These are phyloP conservation scores for Aureobasidium sp. DNA, from an alignment of 2,329 filamentous ascomycete genomes.

Conservation along the genomic window DNA sequence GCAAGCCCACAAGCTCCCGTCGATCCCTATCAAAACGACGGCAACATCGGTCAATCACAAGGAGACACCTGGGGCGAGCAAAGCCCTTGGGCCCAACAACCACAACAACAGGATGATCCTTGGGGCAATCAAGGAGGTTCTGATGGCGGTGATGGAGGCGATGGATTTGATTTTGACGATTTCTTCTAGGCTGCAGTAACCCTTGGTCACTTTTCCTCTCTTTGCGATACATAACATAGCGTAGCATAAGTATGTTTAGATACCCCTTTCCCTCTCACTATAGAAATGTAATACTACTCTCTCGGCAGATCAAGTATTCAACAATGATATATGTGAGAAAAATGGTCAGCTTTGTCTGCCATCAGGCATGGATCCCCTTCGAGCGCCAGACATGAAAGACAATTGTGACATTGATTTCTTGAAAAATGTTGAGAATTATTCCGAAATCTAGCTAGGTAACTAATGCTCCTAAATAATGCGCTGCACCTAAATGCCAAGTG, in stretches of 20 bases:
- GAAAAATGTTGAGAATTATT: too few species aligned
- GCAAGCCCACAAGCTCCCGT: constrained; percentile 22
- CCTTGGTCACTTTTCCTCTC: not conserved
- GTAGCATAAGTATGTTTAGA: not conserved
- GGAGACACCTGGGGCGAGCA: constrained; percentile 13
- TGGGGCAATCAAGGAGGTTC: constrained; percentile 15
- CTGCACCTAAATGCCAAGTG: too few species aligned
- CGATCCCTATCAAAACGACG: constrained; percentile 20
- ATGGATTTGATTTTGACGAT: constrained; percentile 17
- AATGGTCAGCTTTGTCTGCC: too few species aligned
- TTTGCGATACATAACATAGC: not conserved
- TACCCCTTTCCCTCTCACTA: not conserved
- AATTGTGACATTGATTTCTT: too few species aligned
- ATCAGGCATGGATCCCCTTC: too few species aligned
- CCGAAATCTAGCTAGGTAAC: too few species aligned
- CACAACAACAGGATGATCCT: constrained; percentile 15
- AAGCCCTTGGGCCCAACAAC: constrained; percentile 3
- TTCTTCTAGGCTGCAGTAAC: not conserved
- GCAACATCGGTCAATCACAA: not conserved
- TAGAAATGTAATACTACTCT: too few species aligned
- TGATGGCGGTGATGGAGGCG: constrained; percentile 20
- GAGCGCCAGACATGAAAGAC: too few species aligned
- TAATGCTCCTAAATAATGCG: too few species aligned
- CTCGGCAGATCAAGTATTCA: too few species aligned
- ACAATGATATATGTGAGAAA: too few species aligned